Evolutionary conservation across 2,329 filamentous ascomycete genomes (phyloP), one percentile per base, ranked within the genome.

Genomic region (Celoporthe dispersa): DNA sequence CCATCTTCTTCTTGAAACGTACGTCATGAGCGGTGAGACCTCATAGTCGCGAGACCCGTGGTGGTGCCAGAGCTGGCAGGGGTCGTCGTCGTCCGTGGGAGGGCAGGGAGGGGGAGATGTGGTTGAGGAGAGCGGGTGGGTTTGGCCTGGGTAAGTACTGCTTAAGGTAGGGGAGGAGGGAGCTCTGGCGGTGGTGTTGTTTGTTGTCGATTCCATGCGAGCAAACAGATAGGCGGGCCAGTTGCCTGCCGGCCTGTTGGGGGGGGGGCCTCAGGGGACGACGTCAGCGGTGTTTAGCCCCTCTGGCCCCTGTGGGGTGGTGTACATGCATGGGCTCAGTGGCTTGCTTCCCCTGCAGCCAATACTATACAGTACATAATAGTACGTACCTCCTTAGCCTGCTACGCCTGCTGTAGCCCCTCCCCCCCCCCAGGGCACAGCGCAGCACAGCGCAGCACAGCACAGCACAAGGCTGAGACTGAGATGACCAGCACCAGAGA

Each of bases 1-100:
- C 90, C 91, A 94, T 93, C 72, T 70, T 55, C 72, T 70, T 55
- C 28, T 35, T 22, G 33, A 9, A n/a, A 22, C 6, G 61, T 65
- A 37, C 57, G 68, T 72, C 69, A 72, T 66, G 66, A 70, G 66
- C 48, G 63, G 55, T 28, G 55, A 35, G 70, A 64, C 70, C 64
- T 72, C 70, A 72, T 72, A 72, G 66, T 66, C 64, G 37, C 57
- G 28, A 66, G 51, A 60, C 51, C 31, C 37, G 31, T 66, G 14
- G 16, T 51, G n/a, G 51, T 55, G 55, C 41, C 61, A 31, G 35
- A 25, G 4, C 12, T 19, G 37, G 35, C 35, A n/a, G 22, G 9
- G 31, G 28, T 31, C 19, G 6, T 62, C 35, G 37, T 37, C 37
- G 39, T 64, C 22, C n/a, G 28, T 22, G 7, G 19, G 12, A 31